Evolutionary conservation across 2,329 filamentous ascomycete genomes (phyloP), one percentile per base, ranked within the genome.

Genomic region (Dactylellina haptotyla): DNA sequence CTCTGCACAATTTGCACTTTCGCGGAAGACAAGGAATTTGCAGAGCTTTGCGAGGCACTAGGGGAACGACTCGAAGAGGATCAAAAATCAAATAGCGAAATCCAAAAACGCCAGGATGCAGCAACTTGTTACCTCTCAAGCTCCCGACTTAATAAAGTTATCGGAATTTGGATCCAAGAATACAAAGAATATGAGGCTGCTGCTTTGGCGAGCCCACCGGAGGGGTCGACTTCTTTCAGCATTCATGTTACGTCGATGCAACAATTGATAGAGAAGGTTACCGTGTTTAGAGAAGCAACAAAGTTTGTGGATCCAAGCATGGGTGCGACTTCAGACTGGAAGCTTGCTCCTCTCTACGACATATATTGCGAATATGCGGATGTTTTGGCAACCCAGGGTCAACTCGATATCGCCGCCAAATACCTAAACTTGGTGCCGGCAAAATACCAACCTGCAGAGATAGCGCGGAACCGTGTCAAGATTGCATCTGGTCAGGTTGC

Each of bases 351-450:
- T 1, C 84, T 99, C 59, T 99, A 99, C 81, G 89, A 93, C 80
- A 97, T 97, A 82, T 99, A 99, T 80, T 89, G 91, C 26, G 95
- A 99, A 82, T 99, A 98, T 80, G 94, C 95, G 12, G 94, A 99
- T 80, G 93, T 99, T 76, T 88, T 96, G 66, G 93, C 95, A 50
- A 88, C 92, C 4, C 92, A 97, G 79, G 95, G 96, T 10, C 91
- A 96, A 78, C 84, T 99, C 61, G 85, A 88, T 30, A 87, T 93
- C 77, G 96, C 95, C 3, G 90, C 97, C 82, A 93, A 91, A 80
- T 99, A 99, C 79, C 87, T 99, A 41, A 88, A 93, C 79, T 87
- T 99, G 59, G 85, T 99, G 48, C 95, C 95, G 14, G 83, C 85
- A 41, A 88, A 89, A 76, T 97, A 96, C 80, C 89, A 92, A 39